phyloP scores from a whole-genome alignment of 345 rosid species.

The Pelargonium nanum region DNA sequence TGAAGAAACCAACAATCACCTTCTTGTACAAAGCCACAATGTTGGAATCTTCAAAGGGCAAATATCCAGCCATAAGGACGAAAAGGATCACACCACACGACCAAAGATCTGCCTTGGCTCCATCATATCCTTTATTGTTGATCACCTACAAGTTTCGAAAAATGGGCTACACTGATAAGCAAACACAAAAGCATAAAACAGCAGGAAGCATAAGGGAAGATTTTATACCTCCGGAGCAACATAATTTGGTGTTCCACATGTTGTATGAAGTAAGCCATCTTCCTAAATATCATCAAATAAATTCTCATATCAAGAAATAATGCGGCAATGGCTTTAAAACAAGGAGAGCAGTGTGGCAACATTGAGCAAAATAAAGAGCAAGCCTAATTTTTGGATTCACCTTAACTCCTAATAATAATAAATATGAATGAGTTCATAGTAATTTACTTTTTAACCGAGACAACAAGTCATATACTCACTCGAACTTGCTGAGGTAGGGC shows the following conservation, averaged over 20 bases:
- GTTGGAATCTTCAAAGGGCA: conserved; percentile 92
- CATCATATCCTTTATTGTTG: conserved; percentile 94
- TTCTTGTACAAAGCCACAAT: conserved; percentile 69
- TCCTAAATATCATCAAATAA: conserved; percentile 39
- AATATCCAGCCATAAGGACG: conserved; percentile 94
- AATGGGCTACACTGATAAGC: conserved; percentile 8
- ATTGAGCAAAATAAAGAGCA: not conserved
- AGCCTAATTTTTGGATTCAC: not conserved
- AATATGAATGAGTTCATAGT: not conserved
- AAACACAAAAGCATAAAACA: not conserved
- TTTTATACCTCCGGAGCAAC: conserved; percentile 96
- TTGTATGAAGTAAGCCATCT: conserved; percentile 95
- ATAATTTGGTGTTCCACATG: conserved; percentile 98
- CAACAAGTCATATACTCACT: conserved; percentile 36
- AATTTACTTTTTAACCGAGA: not conserved
- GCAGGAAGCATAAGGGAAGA: conserved; percentile 11
- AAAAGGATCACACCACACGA: conserved; percentile 97
- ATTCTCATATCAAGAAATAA: not conserved
- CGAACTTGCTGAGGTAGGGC: conserved; percentile 99
- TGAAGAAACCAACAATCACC: conserved; percentile 26
- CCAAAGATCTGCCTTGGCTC: conserved; percentile 96
- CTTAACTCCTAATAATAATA: too few relatives aligned
- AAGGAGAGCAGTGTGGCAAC: not conserved
- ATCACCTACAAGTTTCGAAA: conserved; percentile 46
- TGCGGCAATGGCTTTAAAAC: not conserved